Conservation (phyloP, 2,329 filamentous ascomycete genomes). For the Pleoardoris graminearum region DNA sequence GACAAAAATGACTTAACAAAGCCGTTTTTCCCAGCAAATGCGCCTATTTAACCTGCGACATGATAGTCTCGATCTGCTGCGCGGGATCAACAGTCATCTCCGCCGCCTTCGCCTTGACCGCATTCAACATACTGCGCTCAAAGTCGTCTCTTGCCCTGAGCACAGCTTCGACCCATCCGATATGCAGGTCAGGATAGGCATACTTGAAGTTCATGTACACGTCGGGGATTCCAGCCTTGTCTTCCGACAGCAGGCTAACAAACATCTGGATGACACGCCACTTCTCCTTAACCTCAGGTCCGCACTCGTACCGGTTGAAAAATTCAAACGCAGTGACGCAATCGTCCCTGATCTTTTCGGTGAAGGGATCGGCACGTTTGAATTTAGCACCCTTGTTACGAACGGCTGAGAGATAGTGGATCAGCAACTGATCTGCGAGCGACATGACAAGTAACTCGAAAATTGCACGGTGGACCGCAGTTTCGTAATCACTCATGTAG, state of each 20-base stretch:
- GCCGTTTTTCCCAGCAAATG: too few species aligned
- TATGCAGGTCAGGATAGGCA: constrained; percentile 89
- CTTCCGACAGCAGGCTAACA: constrained; percentile 72
- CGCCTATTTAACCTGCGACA: constrained; percentile 90
- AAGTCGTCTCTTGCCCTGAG: constrained; percentile 88
- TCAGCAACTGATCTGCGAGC: constrained; percentile 85
- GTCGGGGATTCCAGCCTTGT: constrained; percentile 73
- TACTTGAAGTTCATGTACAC: constrained; percentile 83
- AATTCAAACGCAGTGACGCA: constrained; percentile 88
- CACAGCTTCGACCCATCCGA: constrained; percentile 94
- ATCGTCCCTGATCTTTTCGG: constrained; percentile 92
- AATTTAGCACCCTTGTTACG: constrained; percentile 92
- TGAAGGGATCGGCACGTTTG: constrained; percentile 81
- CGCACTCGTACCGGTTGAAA: constrained; percentile 63
- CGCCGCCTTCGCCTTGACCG: constrained; percentile 85
- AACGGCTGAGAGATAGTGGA: constrained; percentile 80
- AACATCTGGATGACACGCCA: constrained; percentile 92
- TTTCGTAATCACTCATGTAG: constrained; percentile 85
- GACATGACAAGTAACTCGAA: constrained; percentile 93
- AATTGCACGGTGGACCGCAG: constrained; percentile 82
- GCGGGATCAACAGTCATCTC: constrained; percentile 80
- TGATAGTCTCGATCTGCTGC: constrained; percentile 78
- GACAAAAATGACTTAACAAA: too few species aligned
- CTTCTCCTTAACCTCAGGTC: constrained; percentile 78
- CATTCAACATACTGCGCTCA: constrained; percentile 84